Conservation (phyloP, 2,329 filamentous ascomycete species). For the Thielaviopsis punctulata region DNA sequence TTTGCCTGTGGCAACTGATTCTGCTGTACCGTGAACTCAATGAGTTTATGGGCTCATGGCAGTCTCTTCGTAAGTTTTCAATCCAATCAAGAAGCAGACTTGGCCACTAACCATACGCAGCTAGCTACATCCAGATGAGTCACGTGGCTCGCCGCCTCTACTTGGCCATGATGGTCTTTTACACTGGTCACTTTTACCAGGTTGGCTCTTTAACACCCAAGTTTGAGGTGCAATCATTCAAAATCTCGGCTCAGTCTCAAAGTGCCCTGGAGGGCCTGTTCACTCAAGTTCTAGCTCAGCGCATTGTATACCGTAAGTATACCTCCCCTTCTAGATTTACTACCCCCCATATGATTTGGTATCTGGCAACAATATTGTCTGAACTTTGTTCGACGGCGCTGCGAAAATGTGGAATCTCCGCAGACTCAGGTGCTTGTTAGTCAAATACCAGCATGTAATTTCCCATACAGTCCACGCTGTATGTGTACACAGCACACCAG, state of each 20-base stretch:
- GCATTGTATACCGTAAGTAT: neutral
- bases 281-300: neutral
- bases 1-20: conserved; percentile 31
- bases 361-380: too few relatives aligned
- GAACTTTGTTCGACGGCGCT: too few relatives aligned
- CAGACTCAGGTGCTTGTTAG: too few relatives aligned
- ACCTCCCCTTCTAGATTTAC: neutral
- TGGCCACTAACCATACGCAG: neutral
- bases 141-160: conserved; percentile 11
- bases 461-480: neutral
- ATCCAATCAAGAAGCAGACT: neutral
- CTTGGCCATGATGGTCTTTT: conserved; percentile 14
- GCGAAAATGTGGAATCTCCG: too few relatives aligned
- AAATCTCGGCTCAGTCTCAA: neutral
- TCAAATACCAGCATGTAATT: neutral
- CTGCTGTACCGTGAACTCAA: conserved; percentile 29
- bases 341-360: too few relatives aligned
- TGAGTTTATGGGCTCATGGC: conserved; percentile 16
- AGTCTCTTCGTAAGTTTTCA: conserved; percentile 16
- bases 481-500: neutral
- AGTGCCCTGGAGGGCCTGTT: neutral
- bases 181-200: conserved; percentile 14
- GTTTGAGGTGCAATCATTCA: conserved; percentile 6
- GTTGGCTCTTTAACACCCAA: conserved; percentile 11
- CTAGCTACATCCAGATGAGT: neutral